Evolutionary conservation across 306 rosid species (phyloP), one percentile per base, ranked within the genome.

Genomic region (Cicer bijugum): DNA sequence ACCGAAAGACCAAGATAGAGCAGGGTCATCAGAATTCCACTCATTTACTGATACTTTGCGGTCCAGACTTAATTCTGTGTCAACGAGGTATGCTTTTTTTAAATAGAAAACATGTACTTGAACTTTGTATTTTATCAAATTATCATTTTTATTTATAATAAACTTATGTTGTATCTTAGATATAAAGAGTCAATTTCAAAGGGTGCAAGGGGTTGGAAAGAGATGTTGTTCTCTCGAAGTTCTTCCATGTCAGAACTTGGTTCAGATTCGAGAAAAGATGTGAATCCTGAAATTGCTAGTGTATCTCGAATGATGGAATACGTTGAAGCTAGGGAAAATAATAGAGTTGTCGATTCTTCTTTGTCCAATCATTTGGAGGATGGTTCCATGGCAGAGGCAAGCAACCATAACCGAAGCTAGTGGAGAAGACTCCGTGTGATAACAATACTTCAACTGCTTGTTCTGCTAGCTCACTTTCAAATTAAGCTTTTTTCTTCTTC

Each of bases 111-210:
- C 70, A 37, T 64, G 75, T 15, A 12, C n/a, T 14, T 23, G 10
- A 40, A 5, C n/a, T 35, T 2, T 50, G 8, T 69, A 5, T 69
- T 65, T 79, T 46, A 3, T 10, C 28, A 16, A 42, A 23, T 74
- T 12, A 38, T 17, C 79, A 52, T 19, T 50, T 71, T 17, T 80
- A 52, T 19, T 50, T 71, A 43, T 77, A 72, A 61, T 33, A n/a
- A 62, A 42, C 55, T 72, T 33, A 50, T 82, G 28, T 45, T 62
- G 40, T 80, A 42, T 51, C 39, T 48, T 8, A 94, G 99, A 84
- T 95, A 95, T 85, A 91, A 88, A 78, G 99, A 95, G 69, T 88
- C 97, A 4, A 71, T 95, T 75, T 87, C 99, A 58, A 95, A 88
- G 82, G 86, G 92, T 12, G 80, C 97, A 12, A 86, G 85, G 87